phyloP scores from a whole-genome alignment of 1,284 basidiomycete species.

The Fomitiporia mediterranea region DNA sequence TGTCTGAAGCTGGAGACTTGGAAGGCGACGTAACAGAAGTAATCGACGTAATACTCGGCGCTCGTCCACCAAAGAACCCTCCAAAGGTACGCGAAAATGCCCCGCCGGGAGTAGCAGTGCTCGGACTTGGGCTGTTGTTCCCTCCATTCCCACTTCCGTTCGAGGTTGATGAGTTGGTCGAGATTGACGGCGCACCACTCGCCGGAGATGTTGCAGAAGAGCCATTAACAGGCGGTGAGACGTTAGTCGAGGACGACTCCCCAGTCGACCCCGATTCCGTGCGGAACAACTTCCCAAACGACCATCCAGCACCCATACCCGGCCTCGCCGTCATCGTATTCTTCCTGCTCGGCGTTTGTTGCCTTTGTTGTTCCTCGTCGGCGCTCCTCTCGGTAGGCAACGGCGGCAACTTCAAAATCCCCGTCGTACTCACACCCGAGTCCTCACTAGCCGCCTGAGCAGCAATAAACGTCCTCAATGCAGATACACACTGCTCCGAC shows the following conservation, averaged over 20 bases:
- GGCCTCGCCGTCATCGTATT: too few species aligned
- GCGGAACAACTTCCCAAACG: constrained; percentile 56
- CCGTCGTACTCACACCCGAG: constrained; percentile 24
- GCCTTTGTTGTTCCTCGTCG: constrained; percentile 25
- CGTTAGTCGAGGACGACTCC: background rate
- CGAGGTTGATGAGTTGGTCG: constrained; percentile 24
- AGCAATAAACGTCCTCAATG: constrained; percentile 80
- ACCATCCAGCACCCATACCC: constrained; percentile 30
- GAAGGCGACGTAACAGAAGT: constrained; percentile 36
- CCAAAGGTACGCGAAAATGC: constrained; percentile 57
- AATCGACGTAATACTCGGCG: constrained; percentile 33
- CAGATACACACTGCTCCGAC: constrained; percentile 79
- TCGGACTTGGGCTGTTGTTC: constrained; percentile 21
- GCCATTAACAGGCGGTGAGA: background rate
- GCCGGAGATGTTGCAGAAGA: background rate
- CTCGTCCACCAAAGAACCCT: constrained; percentile 59
- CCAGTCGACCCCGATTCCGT: constrained; percentile 31
- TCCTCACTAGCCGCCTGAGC: constrained; percentile 57
- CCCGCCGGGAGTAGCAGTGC: constrained; percentile 31
- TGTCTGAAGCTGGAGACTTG: background rate
- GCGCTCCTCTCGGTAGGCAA: constrained; percentile 43
- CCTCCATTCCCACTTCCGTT: too few species aligned
- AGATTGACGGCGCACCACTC: constrained; percentile 23
- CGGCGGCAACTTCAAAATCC: constrained; percentile 46
- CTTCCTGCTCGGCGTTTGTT: constrained; percentile 25